Evolutionary conservation across 2,329 filamentous ascomycete species (phyloP).

Genomic region (Harringtonia lauricola): DNA sequence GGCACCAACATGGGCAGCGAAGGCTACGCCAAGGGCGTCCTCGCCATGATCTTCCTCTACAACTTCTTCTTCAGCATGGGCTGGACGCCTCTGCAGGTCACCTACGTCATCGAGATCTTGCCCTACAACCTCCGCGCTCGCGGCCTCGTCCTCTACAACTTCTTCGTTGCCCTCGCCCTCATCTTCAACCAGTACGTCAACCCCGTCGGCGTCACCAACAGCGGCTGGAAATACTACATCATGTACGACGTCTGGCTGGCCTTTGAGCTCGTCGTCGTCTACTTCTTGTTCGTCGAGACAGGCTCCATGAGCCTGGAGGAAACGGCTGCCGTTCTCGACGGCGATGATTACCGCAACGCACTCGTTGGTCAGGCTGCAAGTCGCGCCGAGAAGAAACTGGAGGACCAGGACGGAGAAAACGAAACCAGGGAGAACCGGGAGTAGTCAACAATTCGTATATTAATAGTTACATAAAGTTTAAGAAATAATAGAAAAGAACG

Average conservation of each 20-base stretch:
- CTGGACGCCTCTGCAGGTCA: conserved; percentile 15
- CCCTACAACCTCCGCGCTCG: conserved; percentile 15
- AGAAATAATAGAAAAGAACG: no score
- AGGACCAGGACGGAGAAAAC: no score
- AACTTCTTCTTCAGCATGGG: conserved; percentile 14
- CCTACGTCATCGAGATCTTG: conserved; percentile 13
- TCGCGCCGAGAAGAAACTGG: no score
- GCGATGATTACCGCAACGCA: conserved; percentile 14
- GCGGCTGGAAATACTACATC: conserved; percentile 26
- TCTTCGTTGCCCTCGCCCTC: conserved; percentile 44
- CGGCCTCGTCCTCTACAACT: conserved; percentile 48
- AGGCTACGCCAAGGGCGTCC: background rate
- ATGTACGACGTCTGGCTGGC: conserved; percentile 23
- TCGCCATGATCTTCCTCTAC: conserved; percentile 49
- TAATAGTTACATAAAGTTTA: no score
- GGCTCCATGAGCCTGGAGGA: conserved; percentile 8
- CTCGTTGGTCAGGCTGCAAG: no score
- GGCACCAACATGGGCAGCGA: no score
- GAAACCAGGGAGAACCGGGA: no score
- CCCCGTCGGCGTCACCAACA: conserved; percentile 23
- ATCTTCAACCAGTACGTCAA: conserved; percentile 29
- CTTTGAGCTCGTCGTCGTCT: conserved; percentile 20
- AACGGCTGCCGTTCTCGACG: conserved; percentile 7
- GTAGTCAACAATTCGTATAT: no score
- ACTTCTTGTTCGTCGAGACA: conserved; percentile 19